Conservation (phyloP, 2,329 filamentous ascomycete species). For the Byssochlamys sp. region DNA sequence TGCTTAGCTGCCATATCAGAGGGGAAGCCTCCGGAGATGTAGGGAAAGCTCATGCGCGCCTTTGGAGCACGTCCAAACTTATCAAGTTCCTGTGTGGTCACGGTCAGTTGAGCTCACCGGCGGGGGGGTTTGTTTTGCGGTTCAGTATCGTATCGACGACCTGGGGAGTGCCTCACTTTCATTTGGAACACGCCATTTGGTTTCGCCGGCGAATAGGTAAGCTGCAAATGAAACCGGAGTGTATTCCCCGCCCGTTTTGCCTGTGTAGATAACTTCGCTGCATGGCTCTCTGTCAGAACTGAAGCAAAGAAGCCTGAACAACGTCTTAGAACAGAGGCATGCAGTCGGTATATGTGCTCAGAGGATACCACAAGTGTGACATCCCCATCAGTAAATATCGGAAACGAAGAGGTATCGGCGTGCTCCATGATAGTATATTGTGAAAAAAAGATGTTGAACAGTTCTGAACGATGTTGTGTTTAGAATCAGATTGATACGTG, state of each 20-base stretch:
- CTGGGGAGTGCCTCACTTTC: constrained; percentile 2
- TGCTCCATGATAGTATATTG: constrained; percentile 6
- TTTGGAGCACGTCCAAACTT: constrained; percentile 19
- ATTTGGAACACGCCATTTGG: constrained; percentile 6
- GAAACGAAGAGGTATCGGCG: constrained; percentile 18
- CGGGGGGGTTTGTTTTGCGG: neutral
- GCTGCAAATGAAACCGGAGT: constrained; percentile 15
- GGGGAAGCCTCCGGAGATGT: neutral
- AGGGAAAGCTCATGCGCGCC: neutral
- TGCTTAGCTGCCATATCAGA: constrained; percentile 13
- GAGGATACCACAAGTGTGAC: constrained; percentile 28
- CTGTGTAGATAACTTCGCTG: constrained; percentile 17
- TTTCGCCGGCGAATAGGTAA: constrained; percentile 3
- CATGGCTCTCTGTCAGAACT: constrained; percentile 12
- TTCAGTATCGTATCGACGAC: no score
- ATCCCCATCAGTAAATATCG: constrained; percentile 30
- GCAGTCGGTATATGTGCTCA: constrained; percentile 28
- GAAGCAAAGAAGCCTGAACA: constrained; percentile 14
- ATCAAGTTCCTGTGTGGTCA: constrained; percentile 23
- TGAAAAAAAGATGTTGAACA: neutral
- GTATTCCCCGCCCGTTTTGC: constrained; percentile 16
- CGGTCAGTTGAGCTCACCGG: constrained; percentile 1
- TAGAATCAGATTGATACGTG: neutral
- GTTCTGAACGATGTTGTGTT: neutral
- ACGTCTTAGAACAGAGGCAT: constrained; percentile 20